Evolutionary conservation across 495 filamentous ascomycete genomes (phyloP).

Genomic region (Xylaria sp.): DNA sequence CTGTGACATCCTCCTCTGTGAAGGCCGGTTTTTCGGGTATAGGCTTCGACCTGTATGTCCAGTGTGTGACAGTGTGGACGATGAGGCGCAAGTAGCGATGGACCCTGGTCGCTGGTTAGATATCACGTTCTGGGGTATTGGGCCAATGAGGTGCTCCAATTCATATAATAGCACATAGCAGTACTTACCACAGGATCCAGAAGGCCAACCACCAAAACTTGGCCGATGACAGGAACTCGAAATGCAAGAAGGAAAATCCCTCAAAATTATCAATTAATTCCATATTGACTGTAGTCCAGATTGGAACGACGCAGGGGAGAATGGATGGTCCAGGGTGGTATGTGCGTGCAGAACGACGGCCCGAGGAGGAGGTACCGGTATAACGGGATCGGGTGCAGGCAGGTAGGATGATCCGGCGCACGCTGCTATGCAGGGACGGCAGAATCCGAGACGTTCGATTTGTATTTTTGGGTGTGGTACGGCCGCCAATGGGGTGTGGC

Average conservation of each 20-base stretch:
- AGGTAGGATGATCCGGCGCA: constrained; percentile 1
- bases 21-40: constrained; percentile 46
- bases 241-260: constrained; percentile 44
- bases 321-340: background rate
- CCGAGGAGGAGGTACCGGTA: background rate
- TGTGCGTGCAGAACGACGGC: background rate
- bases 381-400: background rate
- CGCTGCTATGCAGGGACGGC: background rate
- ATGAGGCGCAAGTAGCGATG: constrained; percentile 57
- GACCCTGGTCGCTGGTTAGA: constrained; percentile 47
- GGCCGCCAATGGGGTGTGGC: background rate
- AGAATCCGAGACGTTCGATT: background rate
- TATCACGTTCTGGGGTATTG: constrained; percentile 14
- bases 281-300: constrained; percentile 31
- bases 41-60: constrained; percentile 49
- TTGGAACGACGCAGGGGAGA: background rate
- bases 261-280: constrained; percentile 42
- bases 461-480: background rate
- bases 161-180: no score
- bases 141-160: constrained; percentile 22
- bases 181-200: constrained; percentile 53
- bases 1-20: constrained; percentile 56
- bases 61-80: constrained; percentile 54
- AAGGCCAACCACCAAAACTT: constrained; percentile 48
- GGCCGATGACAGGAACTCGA: constrained; percentile 46